Base-by-base conservation (phyloP, 2,329 filamentous ascomycete species). In the Xylaria sp. region DNA sequence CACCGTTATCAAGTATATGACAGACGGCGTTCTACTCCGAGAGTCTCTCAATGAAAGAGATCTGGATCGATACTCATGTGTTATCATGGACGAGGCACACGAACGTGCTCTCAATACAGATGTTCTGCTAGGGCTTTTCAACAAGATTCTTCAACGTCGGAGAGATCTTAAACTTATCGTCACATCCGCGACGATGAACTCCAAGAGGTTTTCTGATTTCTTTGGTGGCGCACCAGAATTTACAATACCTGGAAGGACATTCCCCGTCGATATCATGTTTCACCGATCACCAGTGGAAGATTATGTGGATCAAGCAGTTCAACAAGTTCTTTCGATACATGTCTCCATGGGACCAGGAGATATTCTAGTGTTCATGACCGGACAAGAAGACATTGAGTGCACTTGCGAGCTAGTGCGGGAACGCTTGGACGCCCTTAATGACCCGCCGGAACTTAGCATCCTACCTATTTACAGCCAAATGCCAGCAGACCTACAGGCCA, bases 81-180 rank as follows among this genome's bases (percentile, higher is more conserved):
- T 99, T 76, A 99, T 99, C 81, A 99, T 99, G 96, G 96, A 99
- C 78, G 96, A 99, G 83, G 97, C 96, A 4, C 96, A 99, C 86
- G 96, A 99, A 81, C 89, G 96, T 80, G 95, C 96, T 0, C 83
- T 99, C 59, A 98, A 99, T 78, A 99, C 96, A 0, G 96, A 99
- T 80, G 95, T 99, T 20, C 84, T 99, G 15, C 97, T 99, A 93
- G 96, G 96, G 0, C 83, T 99, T 34, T 95, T 99, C 83, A 99
- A 98, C 81, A 99, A 99, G 82, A 95, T 99, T 3, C 83, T 99
- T 56, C 92, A 95, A 71, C 88, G 95, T 62, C 89, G 97, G 69
- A 89, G 94, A 76, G 96, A 99, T 77, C 84, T 99, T 57, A 99
- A 98, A 81, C 85, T 99, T 57, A 98, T 99, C 69, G 95, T 99